phyloP scores from a whole-genome alignment of 139 green algal genomes.

The Haematococcus sp. region DNA sequence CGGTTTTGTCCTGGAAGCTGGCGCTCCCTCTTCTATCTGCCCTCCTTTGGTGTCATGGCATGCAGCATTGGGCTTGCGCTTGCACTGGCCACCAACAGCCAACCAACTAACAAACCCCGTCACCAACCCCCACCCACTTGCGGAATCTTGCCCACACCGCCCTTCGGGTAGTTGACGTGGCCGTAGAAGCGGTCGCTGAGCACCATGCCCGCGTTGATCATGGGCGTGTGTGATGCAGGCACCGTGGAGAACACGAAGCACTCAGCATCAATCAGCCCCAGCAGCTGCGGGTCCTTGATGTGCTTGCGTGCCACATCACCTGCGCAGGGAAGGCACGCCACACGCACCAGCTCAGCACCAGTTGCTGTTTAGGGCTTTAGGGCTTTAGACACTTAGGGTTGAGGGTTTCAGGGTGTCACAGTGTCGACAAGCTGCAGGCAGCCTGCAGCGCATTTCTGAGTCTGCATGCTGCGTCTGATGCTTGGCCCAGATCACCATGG shows the following conservation, averaged over 20 bases:
- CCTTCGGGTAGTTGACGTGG: conserved; percentile 85
- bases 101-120: too few species aligned
- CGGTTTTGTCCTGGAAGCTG: too few species aligned
- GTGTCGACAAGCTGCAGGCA: background rate
- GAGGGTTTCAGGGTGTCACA: background rate
- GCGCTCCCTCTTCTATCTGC: too few species aligned
- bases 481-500: too few species aligned
- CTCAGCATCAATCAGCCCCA: conserved; percentile 91
- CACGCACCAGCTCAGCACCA: background rate
- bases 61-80: too few species aligned
- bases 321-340: background rate
- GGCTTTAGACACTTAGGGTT: background rate
- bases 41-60: too few species aligned
- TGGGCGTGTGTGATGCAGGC: conserved; percentile 63
- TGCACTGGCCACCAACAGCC: too few species aligned
- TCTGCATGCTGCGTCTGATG: too few species aligned
- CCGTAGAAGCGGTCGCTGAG: conserved; percentile 80
- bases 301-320: conserved; percentile 74
- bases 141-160: conserved; percentile 77
- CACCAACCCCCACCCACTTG: conserved; percentile 4
- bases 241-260: conserved; percentile 92
- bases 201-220: conserved; percentile 94
- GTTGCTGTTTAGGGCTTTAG: background rate
- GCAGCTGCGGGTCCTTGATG: conserved; percentile 84
- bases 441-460: too few species aligned